A percentile compares a stretch with the other conserved stretches of the same genome.
These are phyloP conservation scores for Populus hybrid DNA, from an alignment of 441 rosid species.

Conservation along the genomic window DNA sequence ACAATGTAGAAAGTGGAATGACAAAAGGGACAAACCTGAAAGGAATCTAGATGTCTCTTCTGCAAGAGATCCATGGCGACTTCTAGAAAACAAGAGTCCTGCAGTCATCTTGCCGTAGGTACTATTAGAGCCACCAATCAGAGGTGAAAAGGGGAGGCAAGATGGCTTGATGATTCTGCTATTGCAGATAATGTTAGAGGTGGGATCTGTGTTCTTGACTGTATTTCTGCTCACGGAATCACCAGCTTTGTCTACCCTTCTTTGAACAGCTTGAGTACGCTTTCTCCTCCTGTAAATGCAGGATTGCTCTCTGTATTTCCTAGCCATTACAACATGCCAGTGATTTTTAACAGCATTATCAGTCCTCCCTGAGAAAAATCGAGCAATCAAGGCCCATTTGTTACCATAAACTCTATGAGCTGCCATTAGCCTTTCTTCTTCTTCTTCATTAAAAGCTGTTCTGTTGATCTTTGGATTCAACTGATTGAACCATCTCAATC, in stretches of 20 bases:
- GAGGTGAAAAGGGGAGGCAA: conserved; percentile 11
- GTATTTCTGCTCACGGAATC: conserved; percentile 2
- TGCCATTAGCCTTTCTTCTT: conserved; percentile 57
- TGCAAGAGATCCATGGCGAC: conserved; percentile 19
- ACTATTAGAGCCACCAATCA: not conserved
- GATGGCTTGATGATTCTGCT: conserved; percentile 11
- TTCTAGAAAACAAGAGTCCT: conserved; percentile 20
- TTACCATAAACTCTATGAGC: conserved; percentile 42
- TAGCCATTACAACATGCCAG: conserved; percentile 73
- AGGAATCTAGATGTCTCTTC: conserved; percentile 34
- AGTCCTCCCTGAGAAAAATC: conserved; percentile 61
- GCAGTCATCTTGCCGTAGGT: not conserved
- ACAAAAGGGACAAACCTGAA: conserved; percentile 34
- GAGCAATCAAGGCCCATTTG: conserved; percentile 50
- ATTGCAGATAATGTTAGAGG: not conserved
- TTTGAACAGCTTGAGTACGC: conserved; percentile 23
- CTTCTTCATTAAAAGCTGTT: conserved; percentile 49
- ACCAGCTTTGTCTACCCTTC: conserved; percentile 23
- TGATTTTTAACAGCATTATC: conserved; percentile 73
- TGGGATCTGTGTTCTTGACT: not conserved
- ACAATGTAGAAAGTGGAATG: conserved; percentile 9
- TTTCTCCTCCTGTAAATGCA: conserved; percentile 45
- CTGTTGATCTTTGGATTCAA: conserved; percentile 54
- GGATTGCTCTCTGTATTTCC: conserved; percentile 51
- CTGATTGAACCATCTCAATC: conserved; percentile 71